These are phyloP conservation scores for Aureobasidium vineae DNA, from an alignment of 2,329 filamentous ascomycete genomes.

Conservation along the genomic window DNA sequence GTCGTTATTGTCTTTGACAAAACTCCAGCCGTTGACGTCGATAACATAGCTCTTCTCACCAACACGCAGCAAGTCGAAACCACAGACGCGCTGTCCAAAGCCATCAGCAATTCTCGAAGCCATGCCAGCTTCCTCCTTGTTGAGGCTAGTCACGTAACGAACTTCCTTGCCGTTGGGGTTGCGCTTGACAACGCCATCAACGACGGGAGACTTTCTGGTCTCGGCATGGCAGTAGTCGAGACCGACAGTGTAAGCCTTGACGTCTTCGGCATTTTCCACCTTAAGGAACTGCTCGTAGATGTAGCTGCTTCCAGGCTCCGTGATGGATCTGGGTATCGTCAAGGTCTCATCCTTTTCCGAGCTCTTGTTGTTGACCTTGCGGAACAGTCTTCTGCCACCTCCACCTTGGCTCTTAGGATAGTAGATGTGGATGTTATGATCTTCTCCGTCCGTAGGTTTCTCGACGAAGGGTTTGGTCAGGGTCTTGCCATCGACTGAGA, in stretches of 20 bases:
- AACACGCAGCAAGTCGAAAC: constrained; percentile 88
- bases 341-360: constrained; percentile 86
- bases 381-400: constrained; percentile 86
- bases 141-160: constrained; percentile 86
- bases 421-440: constrained; percentile 99
- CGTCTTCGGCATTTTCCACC: constrained; percentile 95
- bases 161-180: constrained; percentile 98
- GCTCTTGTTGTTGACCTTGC: constrained; percentile 98
- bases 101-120: constrained; percentile 86
- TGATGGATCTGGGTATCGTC: constrained; percentile 72
- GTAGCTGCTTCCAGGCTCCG: constrained; percentile 78
- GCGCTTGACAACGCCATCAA: constrained; percentile 90
- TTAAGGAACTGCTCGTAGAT: constrained; percentile 97
- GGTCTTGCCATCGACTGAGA: constrained; percentile 78
- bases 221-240: constrained; percentile 93
- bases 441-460: constrained; percentile 96
- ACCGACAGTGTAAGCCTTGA: constrained; percentile 97
- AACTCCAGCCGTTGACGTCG: constrained; percentile 99
- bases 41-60: constrained; percentile 93
- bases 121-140: constrained; percentile 75
- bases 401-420: constrained; percentile 84
- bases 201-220: constrained; percentile 93
- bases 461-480: constrained; percentile 96
- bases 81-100: constrained; percentile 93
- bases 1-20: constrained; percentile 98